Evolutionary conservation across 495 filamentous ascomycete species (phyloP).

Genomic region (Penicillium argentinense): DNA sequence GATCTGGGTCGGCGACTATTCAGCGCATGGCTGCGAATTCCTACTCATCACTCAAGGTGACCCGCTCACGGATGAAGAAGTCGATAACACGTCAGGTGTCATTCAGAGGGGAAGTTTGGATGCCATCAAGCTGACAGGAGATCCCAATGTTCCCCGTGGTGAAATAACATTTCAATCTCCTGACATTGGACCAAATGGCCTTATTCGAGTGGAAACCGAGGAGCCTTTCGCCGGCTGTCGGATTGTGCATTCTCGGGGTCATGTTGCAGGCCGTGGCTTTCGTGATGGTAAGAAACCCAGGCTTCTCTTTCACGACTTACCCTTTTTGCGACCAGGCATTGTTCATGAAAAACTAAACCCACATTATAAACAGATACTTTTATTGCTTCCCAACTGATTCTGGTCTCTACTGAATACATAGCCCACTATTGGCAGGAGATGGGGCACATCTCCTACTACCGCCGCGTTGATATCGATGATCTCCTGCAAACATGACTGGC

Average conservation of each 20-base stretch:
- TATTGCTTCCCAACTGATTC: conserved; percentile 71
- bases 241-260: conserved; percentile 73
- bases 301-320: too few relatives aligned
- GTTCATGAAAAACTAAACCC: too few relatives aligned
- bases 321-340: too few relatives aligned
- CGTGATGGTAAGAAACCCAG: conserved; percentile 67
- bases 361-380: conserved; percentile 74
- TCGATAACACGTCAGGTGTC: not conserved
- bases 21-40: conserved; percentile 86
- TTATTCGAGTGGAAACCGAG: conserved; percentile 61
- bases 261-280: conserved; percentile 73
- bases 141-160: conserved; percentile 83
- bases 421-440: conserved; percentile 82
- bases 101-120: conserved; percentile 59
- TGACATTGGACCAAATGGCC: conserved; percentile 66
- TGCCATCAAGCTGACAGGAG: conserved; percentile 88
- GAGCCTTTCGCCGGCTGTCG: conserved; percentile 69
- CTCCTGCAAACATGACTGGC: conserved; percentile 59
- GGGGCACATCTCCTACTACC: conserved; percentile 77
- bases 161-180: conserved; percentile 76
- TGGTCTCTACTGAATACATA: conserved; percentile 72
- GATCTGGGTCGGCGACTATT: conserved; percentile 91
- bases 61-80: conserved; percentile 7
- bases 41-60: conserved; percentile 74
- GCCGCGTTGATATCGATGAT: conserved; percentile 76